phyloP scores from a whole-genome alignment of 176 grass and related monocot species.

The Microstegium vimineum region DNA sequence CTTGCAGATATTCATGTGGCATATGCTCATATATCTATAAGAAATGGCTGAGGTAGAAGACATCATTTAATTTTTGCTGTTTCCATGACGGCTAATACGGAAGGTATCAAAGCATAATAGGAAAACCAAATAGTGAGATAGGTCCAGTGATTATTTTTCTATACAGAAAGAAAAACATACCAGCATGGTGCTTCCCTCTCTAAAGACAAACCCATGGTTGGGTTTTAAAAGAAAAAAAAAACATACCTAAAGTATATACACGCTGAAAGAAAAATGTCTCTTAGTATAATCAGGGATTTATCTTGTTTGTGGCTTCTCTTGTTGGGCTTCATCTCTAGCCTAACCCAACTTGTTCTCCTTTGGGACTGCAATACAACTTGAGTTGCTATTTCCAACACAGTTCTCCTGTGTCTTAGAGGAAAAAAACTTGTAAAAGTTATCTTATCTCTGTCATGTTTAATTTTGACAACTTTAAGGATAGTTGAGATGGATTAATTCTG shows the following conservation, averaged over 20 bases:
- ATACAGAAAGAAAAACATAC: not conserved
- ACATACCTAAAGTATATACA: not conserved
- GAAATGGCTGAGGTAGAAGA: conserved; percentile 2
- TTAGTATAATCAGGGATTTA: not conserved
- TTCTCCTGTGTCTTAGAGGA: not conserved
- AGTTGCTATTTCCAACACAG: not conserved
- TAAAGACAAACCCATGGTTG: not conserved
- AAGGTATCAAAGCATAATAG: not conserved
- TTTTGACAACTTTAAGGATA: not conserved
- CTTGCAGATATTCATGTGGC: conserved; percentile 7
- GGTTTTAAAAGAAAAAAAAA: not conserved
- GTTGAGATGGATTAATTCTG: conserved; percentile 3
- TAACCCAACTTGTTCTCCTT: not conserved
- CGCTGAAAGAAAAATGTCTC: not conserved
- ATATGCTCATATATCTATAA: not conserved
- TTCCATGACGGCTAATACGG: not conserved
- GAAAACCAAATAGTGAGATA: not conserved
- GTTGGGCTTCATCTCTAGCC: not conserved
- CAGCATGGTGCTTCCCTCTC: not conserved
- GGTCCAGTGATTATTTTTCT: not conserved
- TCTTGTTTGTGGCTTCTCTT: not conserved
- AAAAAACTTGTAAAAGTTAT: conserved; percentile 1
- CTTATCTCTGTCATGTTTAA: not conserved
- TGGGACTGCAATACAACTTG: not conserved
- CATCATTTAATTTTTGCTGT: not conserved